These are phyloP conservation scores for Lizonia empirigonia DNA, from an alignment of 2,329 filamentous ascomycete genomes.

Conservation along the genomic window DNA sequence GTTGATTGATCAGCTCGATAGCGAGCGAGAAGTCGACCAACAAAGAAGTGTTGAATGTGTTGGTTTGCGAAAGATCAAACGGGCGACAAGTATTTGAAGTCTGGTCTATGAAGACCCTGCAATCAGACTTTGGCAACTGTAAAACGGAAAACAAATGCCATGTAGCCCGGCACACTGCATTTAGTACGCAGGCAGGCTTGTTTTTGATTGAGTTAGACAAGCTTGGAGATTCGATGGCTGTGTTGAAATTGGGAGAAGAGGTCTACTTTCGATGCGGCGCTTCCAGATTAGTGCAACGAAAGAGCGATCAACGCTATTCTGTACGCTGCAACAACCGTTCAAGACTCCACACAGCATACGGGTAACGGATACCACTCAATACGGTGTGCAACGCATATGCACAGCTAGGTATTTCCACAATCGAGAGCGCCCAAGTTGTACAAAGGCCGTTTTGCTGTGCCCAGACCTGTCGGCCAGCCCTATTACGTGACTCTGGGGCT, in stretches of 20 bases:
- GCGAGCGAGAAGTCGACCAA: too few relatives aligned
- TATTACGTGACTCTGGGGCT: slow-evolving; percentile 6
- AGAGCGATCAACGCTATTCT: slow-evolving; percentile 2
- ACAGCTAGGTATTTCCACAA: slow-evolving; percentile 5
- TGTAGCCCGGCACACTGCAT: neutral
- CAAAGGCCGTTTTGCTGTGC: slow-evolving; percentile 7
- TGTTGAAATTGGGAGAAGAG: neutral
- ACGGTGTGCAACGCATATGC: slow-evolving; percentile 15
- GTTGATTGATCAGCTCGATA: too few relatives aligned
- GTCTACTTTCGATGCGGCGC: slow-evolving; percentile 9
- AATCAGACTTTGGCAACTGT: neutral
- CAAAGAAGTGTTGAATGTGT: neutral
- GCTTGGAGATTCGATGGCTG: slow-evolving; percentile 4
- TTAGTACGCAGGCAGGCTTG: neutral
- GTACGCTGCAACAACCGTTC: slow-evolving; percentile 3
- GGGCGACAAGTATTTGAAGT: neutral
- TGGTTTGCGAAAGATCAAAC: neutral
- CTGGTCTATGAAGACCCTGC: neutral
- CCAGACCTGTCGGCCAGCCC: slow-evolving; percentile 13
- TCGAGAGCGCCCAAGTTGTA: slow-evolving; percentile 8
- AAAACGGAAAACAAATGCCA: slow-evolving; percentile 2
- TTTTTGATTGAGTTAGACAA: neutral
- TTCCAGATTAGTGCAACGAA: slow-evolving; percentile 12
- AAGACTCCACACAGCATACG: slow-evolving; percentile 6
- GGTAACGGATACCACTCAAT: slow-evolving; percentile 14